phyloP scores from a whole-genome alignment of 2,329 filamentous ascomycete species.

The Aspergillus sp. region DNA sequence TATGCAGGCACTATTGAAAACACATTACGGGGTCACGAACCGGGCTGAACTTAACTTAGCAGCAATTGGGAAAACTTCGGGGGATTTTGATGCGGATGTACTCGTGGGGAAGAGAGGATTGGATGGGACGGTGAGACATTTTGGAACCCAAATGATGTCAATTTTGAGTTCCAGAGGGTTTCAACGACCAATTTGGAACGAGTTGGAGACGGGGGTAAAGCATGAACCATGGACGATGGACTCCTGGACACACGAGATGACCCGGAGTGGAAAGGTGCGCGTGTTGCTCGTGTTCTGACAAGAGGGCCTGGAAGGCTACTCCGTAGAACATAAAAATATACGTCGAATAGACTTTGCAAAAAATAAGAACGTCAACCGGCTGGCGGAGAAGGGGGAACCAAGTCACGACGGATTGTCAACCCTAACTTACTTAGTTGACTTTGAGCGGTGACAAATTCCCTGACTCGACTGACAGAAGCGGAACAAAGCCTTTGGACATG shows the following conservation, averaged over 20 bases:
- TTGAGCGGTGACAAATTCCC: background rate
- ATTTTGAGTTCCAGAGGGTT: slow-evolving; percentile 4
- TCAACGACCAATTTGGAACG: background rate
- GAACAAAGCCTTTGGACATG: too few species aligned
- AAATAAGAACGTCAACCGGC: too few species aligned
- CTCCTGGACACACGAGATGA: background rate
- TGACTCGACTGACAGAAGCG: background rate
- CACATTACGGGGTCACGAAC: background rate
- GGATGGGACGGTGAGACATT: slow-evolving; percentile 10
- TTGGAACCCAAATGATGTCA: slow-evolving; percentile 19
- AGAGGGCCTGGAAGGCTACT: background rate
- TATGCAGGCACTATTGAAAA: slow-evolving; percentile 18
- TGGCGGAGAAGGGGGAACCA: too few species aligned
- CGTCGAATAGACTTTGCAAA: too few species aligned
- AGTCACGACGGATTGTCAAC: too few species aligned
- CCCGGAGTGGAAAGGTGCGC: background rate
- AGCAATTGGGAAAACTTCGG: slow-evolving; percentile 17
- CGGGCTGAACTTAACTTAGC: background rate
- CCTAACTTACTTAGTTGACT: too few species aligned
- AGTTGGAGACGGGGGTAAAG: background rate
- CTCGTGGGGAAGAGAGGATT: slow-evolving; percentile 11
- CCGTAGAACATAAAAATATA: too few species aligned
- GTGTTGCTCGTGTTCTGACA: background rate
- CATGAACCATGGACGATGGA: background rate
- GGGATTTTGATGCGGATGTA: slow-evolving; percentile 10